These are phyloP conservation scores for Nasturtium officinale DNA, from an alignment of 345 rosid species.

Conservation along the genomic window DNA sequence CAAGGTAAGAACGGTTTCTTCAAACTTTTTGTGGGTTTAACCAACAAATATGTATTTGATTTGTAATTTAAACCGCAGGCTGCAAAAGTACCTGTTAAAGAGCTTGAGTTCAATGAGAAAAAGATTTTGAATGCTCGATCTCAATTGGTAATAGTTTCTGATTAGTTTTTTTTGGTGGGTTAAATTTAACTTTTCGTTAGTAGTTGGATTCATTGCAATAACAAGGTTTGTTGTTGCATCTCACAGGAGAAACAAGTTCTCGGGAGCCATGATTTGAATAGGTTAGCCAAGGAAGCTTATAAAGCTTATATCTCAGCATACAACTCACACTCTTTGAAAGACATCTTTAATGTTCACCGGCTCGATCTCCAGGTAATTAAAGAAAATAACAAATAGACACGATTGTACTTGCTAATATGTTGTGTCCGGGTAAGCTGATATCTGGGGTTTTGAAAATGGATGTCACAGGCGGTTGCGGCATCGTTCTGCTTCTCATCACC, in stretches of 20 bases:
- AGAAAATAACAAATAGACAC: neutral
- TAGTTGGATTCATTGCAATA: neutral
- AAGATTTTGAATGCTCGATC: slow-evolving; percentile 83
- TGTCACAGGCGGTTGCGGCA: slow-evolving; percentile 76
- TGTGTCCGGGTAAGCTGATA: neutral
- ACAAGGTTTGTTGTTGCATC: slow-evolving; percentile 18
- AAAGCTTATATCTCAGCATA: slow-evolving; percentile 87
- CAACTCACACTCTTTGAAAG: slow-evolving; percentile 95
- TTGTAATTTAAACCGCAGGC: slow-evolving; percentile 47
- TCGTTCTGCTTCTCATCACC: slow-evolving; percentile 92
- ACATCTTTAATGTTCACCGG: slow-evolving; percentile 89
- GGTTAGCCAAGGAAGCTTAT: slow-evolving; percentile 94
- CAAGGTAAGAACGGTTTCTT: slow-evolving; percentile 52
- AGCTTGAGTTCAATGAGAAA: slow-evolving; percentile 80
- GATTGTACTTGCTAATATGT: slow-evolving; percentile 13
- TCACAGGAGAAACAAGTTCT: slow-evolving; percentile 82
- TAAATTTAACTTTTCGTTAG: neutral
- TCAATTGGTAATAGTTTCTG: slow-evolving; percentile 64
- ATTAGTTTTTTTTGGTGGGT: neutral
- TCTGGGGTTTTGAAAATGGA: neutral
- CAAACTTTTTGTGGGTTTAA: neutral
- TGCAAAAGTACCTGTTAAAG: slow-evolving; percentile 91
- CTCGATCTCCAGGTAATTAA: slow-evolving; percentile 79
- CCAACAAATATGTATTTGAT: neutral
- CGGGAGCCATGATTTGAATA: slow-evolving; percentile 72